phyloP scores from a whole-genome alignment of 176 grass and related monocot species.

The Avena insularis region DNA sequence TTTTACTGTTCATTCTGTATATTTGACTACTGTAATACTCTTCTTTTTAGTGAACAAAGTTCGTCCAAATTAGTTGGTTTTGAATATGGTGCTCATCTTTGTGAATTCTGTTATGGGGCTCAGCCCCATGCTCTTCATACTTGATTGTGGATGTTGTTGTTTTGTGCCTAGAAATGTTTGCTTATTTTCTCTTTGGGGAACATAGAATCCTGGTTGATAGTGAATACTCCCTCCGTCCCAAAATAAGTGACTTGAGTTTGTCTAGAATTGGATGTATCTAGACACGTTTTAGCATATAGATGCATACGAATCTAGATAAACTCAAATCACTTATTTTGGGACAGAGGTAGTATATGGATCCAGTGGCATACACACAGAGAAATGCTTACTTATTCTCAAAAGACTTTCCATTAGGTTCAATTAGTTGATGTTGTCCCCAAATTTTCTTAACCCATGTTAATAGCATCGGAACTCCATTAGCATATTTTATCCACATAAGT shows the following conservation, averaged over 20 bases:
- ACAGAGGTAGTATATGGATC: neutral
- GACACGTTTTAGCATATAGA: too few species aligned
- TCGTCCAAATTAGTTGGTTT: neutral
- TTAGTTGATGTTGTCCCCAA: neutral
- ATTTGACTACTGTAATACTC: conserved; percentile 17
- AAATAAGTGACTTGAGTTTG: too few species aligned
- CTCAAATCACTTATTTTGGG: too few species aligned
- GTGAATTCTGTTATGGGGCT: neutral
- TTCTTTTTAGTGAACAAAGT: neutral
- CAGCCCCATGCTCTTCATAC: conserved; percentile 3
- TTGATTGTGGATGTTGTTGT: neutral
- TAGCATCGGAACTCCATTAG: neutral
- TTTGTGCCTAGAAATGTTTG: conserved; percentile 7
- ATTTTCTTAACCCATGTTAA: neutral
- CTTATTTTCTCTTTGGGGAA: neutral
- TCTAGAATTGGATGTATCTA: too few species aligned
- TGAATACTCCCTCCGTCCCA: neutral
- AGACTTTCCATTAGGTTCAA: neutral
- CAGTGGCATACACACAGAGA: neutral
- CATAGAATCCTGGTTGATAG: conserved; percentile 5
- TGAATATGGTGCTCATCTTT: neutral
- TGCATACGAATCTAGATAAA: too few species aligned
- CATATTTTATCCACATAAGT: conserved; percentile 4
- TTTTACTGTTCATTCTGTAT: conserved; percentile 10
- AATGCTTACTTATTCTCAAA: neutral